Base-by-base conservation (phyloP, 345 rosid genomes). In the Euphorbia pulcherrima region DNA sequence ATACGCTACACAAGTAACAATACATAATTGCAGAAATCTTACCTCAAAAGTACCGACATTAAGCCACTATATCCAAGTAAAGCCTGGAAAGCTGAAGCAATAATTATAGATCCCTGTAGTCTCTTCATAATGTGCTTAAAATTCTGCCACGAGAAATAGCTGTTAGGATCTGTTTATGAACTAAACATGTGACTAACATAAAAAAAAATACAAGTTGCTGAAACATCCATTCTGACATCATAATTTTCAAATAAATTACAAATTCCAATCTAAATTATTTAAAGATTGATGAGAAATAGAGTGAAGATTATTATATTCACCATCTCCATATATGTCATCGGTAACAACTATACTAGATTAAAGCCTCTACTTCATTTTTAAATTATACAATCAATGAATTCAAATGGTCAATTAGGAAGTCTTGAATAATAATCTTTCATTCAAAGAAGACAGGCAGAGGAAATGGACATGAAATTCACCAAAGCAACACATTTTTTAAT, bases 71-170 rank as follows among this genome's bases (percentile, higher is more conserved):
- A 93, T 72, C 99, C 99, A 67, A 93, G 88, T 14, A 90, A 55
- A 44, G 82, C 76, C 76, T 93, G 99, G 79, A 93, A 93, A 71
- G 91, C 86, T 51, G 99, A 93, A 82, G 87, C 92, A 60, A 90
- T 79, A 64, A 93, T 89, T 47, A 90, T 71, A 60, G 99, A 92
- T 67, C 99, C 99, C 65, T 90, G 99, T 57, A 93, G 83, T 81
- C 84, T 87, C 80, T 87, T 93, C 99, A 93, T 93, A 52, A 89
- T 84, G 79, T 90, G 99, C 86, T 87, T 93, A 83, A 93, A 93
- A 73, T 80, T 87, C 99, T 94, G 89, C 71, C 74, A 70, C 39
- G 50, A 39, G 14, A 60, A 74, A 76, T 37, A 48, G 47, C 50
- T 62, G 47, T 57, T 23, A 50, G 39, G 64, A 66, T 57, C 30